These are phyloP conservation scores for Huiozyma naganishii DNA, from an alignment of 805 yeast species.

Conservation along the genomic window DNA sequence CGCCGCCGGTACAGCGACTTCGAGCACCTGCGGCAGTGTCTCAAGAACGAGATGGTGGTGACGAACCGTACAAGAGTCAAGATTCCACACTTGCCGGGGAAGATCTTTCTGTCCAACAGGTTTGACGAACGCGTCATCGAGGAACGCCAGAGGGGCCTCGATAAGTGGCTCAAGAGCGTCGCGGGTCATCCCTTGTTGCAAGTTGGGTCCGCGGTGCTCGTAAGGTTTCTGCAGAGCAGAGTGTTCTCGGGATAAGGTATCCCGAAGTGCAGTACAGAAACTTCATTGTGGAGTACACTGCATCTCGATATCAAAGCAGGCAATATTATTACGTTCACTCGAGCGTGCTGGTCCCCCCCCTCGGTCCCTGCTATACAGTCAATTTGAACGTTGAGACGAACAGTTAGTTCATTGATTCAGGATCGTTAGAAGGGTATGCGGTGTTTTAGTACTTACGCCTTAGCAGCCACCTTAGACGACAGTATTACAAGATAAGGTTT, in stretches of 20 bases:
- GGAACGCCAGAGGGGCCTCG: slow-evolving; percentile 71
- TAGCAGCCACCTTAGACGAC: too few species aligned
- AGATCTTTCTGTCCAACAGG: slow-evolving; percentile 56
- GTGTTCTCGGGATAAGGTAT: slow-evolving; percentile 22
- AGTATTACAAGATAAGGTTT: too few species aligned
- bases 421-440: too few species aligned
- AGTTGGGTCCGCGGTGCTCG: slow-evolving; percentile 68
- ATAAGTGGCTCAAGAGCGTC: slow-evolving; percentile 64
- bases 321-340: too few species aligned
- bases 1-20: slow-evolving; percentile 87
- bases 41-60: slow-evolving; percentile 60
- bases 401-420: too few species aligned
- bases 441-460: too few species aligned
- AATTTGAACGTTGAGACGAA: too few species aligned
- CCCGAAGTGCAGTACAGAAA: background rate
- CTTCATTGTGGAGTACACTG: too few species aligned
- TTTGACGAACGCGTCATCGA: slow-evolving; percentile 79
- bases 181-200: slow-evolving; percentile 92
- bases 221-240: slow-evolving; percentile 81
- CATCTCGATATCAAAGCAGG: too few species aligned
- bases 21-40: slow-evolving; percentile 62
- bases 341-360: too few species aligned
- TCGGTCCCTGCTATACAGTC: too few species aligned
- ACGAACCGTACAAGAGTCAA: slow-evolving; percentile 43
- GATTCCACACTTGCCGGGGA: slow-evolving; percentile 87